These are phyloP conservation scores for Astrothelium macrocarpum DNA, from an alignment of 495 filamentous ascomycete species.

Conservation along the genomic window DNA sequence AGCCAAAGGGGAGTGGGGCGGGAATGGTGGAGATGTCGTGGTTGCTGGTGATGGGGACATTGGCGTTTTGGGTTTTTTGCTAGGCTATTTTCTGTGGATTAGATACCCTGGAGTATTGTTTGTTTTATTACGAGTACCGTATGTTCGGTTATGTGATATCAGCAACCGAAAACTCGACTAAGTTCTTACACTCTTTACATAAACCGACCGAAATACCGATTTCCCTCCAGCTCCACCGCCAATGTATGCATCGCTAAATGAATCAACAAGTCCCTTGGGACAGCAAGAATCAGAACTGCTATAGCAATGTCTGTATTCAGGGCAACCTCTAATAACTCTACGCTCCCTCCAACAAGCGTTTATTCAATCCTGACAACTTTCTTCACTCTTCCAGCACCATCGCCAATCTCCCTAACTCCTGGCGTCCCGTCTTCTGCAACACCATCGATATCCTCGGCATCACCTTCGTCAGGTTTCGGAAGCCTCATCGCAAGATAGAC, in stretches of 20 bases:
- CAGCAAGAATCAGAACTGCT: background rate
- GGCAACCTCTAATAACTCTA: too few species aligned
- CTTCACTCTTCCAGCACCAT: background rate
- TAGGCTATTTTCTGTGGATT: background rate
- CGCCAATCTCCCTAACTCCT: background rate
- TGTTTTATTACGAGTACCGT: background rate
- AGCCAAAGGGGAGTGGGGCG: background rate
- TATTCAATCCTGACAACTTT: background rate
- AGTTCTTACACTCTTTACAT: too few species aligned
- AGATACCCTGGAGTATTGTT: background rate
- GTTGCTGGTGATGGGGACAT: background rate
- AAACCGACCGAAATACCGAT: too few species aligned
- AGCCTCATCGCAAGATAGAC: conserved; percentile 29
- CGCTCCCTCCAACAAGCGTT: too few species aligned
- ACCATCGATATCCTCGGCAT: conserved; percentile 6
- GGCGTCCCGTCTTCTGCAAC: background rate
- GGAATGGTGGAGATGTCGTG: background rate
- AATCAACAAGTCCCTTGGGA: too few species aligned
- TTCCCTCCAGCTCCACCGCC: too few species aligned
- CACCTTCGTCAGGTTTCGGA: conserved; percentile 19
- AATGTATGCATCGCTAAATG: too few species aligned
- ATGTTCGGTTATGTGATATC: too few species aligned
- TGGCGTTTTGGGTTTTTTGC: background rate
- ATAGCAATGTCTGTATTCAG: background rate
- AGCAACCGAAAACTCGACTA: too few species aligned